Conservation (phyloP, 2,329 filamentous ascomycete genomes). For the Juglanconis sp. region DNA sequence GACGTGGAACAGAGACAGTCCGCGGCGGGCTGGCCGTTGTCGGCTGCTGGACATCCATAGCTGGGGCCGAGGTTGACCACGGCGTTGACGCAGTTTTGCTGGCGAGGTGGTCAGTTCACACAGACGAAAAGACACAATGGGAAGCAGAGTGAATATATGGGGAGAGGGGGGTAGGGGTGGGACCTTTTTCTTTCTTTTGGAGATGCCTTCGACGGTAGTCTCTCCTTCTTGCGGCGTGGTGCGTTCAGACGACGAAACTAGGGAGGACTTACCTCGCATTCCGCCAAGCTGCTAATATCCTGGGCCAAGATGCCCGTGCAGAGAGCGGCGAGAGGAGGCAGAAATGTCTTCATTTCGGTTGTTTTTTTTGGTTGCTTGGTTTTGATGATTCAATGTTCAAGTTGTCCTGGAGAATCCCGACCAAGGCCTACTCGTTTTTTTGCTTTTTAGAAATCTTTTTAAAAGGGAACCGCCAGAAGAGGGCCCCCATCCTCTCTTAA, state of each 20-base stretch:
- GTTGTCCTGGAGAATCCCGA: too few relatives aligned
- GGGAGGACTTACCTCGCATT: background rate
- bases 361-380: too few relatives aligned
- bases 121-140: background rate
- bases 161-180: background rate
- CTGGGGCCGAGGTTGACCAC: conserved; percentile 44
- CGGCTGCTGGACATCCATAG: conserved; percentile 42
- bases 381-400: too few relatives aligned
- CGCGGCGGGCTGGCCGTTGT: conserved; percentile 24
- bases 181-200: background rate
- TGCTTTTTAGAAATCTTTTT: too few relatives aligned
- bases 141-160: background rate
- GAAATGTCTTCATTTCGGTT: background rate
- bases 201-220: too few relatives aligned
- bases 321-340: background rate
- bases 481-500: too few relatives aligned
- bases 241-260: background rate
- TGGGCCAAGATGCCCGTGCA: background rate
- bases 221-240: background rate
- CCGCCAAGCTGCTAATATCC: background rate
- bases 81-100: conserved; percentile 48
- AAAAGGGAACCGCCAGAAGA: too few relatives aligned
- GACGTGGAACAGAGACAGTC: conserved; percentile 44
- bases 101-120: background rate
- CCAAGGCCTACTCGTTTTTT: too few relatives aligned